Base-by-base conservation (phyloP, 1,284 basidiomycete genomes). In the Ganoderma resinaceum region DNA sequence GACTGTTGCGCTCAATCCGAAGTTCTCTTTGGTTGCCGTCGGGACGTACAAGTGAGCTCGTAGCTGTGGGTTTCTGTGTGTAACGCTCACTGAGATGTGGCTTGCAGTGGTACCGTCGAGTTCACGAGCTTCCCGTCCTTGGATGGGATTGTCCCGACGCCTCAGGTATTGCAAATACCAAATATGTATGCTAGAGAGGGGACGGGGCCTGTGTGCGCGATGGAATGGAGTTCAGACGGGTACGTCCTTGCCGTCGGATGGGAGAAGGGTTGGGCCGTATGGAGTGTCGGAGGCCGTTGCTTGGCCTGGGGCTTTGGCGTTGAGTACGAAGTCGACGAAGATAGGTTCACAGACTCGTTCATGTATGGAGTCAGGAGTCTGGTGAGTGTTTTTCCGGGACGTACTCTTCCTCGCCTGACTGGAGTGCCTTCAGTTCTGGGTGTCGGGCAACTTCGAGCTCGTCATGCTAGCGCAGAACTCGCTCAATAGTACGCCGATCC, bases 171-270 rank as follows among this genome's bases (percentile, higher is more conserved):
- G 63, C 79, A 87, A 52, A 79, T 90, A 55, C 89, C 89, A 8
- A 87, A 86, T 69, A 82, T 87, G 49, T 86, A 88, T 72, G 85
- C 85, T 66, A 82, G 82, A 70, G 78, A 82, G 65, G 75, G 86
- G 6, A 90, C 90, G 1, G 97, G 97, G 0, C 79, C 86, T n/a
- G 92, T 98, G 1, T 88, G 82, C 58, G 81, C 89, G 16, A 85
- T 98, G 78, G 89, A 95, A 72, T 98, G 96, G 95, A 97, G 92
- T 66, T 94, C 93, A 2, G 98, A 99, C 80, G 98, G 97, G 1
- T 96, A 98, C 80, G 95, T 95, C 0, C 85, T 99, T n/a, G 97
- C 96, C n/a, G 95, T 96, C 0, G 97, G 95, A 0, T 99, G 95
- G 91, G 86, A 91, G 70, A 81, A 88, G 67, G 97, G 96, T 4